These are phyloP conservation scores for Exophiala sideris DNA, from an alignment of 2,329 filamentous ascomycete species.

Conservation along the genomic window DNA sequence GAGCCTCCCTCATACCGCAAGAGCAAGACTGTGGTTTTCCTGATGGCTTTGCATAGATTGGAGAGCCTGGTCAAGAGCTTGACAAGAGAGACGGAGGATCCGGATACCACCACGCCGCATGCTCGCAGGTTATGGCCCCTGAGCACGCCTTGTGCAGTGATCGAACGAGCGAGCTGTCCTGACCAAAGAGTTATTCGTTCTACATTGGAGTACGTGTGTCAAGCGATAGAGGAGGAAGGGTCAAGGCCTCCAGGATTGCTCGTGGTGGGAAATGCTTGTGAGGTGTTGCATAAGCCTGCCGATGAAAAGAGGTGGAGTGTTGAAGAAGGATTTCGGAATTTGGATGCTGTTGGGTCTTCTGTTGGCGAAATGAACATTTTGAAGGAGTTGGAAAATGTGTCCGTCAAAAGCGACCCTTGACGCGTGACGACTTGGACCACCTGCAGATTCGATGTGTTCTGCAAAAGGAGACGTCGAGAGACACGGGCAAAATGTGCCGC, in stretches of 20 bases:
- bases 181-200: slow-evolving; percentile 92
- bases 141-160: slow-evolving; percentile 81
- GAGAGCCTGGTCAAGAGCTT: slow-evolving; percentile 69
- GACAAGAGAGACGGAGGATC: slow-evolving; percentile 37
- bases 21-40: slow-evolving; percentile 80
- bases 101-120: slow-evolving; percentile 20
- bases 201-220: slow-evolving; percentile 72
- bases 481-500: too few species aligned
- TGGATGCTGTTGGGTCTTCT: slow-evolving; percentile 49
- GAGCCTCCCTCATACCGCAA: slow-evolving; percentile 74
- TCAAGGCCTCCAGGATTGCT: slow-evolving; percentile 84
- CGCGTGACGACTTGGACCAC: background rate
- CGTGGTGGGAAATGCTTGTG: slow-evolving; percentile 80
- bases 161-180: slow-evolving; percentile 89
- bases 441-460: background rate
- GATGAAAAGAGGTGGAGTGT: slow-evolving; percentile 70
- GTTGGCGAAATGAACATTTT: slow-evolving; percentile 13
- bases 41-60: slow-evolving; percentile 92
- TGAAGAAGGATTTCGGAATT: slow-evolving; percentile 77
- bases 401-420: background rate
- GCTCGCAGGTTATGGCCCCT: slow-evolving; percentile 58
- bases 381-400: slow-evolving; percentile 14
- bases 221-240: slow-evolving; percentile 83
- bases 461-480: too few species aligned
- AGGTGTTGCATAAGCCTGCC: slow-evolving; percentile 63